Evolutionary conservation across 163 green algal species (phyloP).

Genomic region (Scenedesmus sp.): DNA sequence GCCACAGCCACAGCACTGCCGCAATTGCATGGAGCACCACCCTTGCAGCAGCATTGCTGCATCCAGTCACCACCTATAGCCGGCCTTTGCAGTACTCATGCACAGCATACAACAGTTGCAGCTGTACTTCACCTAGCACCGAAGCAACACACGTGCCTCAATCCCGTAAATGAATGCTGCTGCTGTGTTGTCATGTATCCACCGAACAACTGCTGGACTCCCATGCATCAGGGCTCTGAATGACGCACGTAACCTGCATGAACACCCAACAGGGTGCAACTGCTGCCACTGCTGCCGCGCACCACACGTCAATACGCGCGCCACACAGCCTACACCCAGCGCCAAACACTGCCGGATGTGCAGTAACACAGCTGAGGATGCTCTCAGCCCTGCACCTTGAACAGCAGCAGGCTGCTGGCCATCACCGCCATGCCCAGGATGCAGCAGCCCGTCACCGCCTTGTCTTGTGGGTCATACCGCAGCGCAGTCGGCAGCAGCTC

Average conservation of each 20-base stretch:
- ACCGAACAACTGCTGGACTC: too few relatives aligned
- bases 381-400: slow-evolving; percentile 37
- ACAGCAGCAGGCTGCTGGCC: slow-evolving; percentile 49
- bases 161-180: too few relatives aligned
- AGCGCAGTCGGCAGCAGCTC: slow-evolving; percentile 88
- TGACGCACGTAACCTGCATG: neutral
- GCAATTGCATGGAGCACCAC: too few relatives aligned
- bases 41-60: too few relatives aligned
- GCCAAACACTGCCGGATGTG: too few relatives aligned
- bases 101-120: neutral
- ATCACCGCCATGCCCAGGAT: slow-evolving; percentile 39
- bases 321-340: neutral
- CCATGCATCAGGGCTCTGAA: neutral
- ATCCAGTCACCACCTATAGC: too few relatives aligned
- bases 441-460: neutral
- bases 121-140: neutral
- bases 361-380: too few relatives aligned
- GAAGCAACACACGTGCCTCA: neutral
- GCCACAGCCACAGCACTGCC: too few relatives aligned
- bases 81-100: too few relatives aligned
- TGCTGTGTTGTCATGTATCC: too few relatives aligned
- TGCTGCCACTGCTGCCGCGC: neutral
- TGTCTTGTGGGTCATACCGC: slow-evolving; percentile 80
- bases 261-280: neutral
- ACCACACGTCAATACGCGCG: neutral